Base-by-base conservation (phyloP, 208 protist genomes). In the Leishmania major region DNA sequence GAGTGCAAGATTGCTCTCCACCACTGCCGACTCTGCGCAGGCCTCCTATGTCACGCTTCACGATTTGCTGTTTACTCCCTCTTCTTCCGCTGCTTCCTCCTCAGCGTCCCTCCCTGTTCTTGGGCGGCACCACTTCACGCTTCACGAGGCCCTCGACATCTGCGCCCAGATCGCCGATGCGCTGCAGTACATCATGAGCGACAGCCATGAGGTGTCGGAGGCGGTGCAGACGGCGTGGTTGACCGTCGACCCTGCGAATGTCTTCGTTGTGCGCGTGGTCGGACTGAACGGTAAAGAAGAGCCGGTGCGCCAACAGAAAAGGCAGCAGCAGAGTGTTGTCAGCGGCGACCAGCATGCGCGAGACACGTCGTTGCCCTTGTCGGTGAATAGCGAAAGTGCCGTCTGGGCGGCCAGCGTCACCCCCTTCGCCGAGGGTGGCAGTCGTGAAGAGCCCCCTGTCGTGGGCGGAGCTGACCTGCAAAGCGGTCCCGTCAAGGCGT, bases 101-200 rank as follows among this genome's bases (percentile, higher is more conserved):
- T 82, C 72, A 51, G 87, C 6, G 35, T 84, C 57, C 77, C 90
- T 89, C 53, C 82, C 59, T 76, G 89, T 88, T 76, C 75, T 87
- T n/a, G n/a, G 77, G 49, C 83, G 84, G 25, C 82, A 86, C 37
- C 77, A 57, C 25, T 91, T 95, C 64, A 84, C 88, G 10, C 53
- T 93, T 8, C 11, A 64, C 19, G 90, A 91, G 67, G 86, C 85
- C 28, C 76, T 94, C 37, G 78, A 83, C 62, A 89, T 96, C 59
- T 86, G 84, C 37, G 78, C 80, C 40, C 93, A 96, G 81, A 59
- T 93, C 28, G 87, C 90, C 1, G 90, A 94, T 43, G 90, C 87
- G 35, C 82, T 96, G 62, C 90, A 94, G 74, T 96, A 96, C 81
- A 90, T 95, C 13, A 80, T 92, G 45, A 86, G 90, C 49, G 93